Base-by-base conservation (phyloP, 106 monocot genomes). In the Dendrobium chrysotoxum region DNA sequence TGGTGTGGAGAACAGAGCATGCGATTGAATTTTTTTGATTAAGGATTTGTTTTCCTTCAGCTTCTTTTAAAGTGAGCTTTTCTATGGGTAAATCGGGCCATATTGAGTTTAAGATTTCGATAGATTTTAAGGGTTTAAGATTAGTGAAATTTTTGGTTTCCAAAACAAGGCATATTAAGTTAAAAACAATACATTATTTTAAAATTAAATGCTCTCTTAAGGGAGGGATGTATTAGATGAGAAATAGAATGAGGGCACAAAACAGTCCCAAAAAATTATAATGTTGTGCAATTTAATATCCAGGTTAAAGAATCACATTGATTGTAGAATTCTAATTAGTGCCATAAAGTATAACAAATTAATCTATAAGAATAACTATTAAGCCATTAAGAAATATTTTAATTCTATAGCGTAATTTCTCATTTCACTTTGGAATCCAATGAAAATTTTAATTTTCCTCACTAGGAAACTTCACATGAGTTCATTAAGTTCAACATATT, bases 401-500 rank as follows among this genome's bases (percentile, higher is more conserved):
- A 30, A 30, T 30, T 10, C 13, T 70, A 30, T 28, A 16, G 31
- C 9, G 15, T 2, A 70, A 30, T 30, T 30, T 31, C 15, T 35
- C 13, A 71, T 17, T 74, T 74, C 39, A 74, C 4, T 74, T 74
- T 74, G 28, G n/a, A 74, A 74, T 18, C 18, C 21, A 74, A 74
- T 40, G 21, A 21, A 21, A 21, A 17, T 0, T 11, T 38, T 72
- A 1, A 31, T 93, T 92, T 66, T 96, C 96, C 68, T 96, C 96
- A 75, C 96, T 96, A 50, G 53, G 87, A 72, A 31, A 80, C 80
- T 74, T 91, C 90, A 86, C 96, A 96, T 39, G 91, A 40, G 79
- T 93, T 93, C 91, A 96, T 93, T 75, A 96, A 80, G 76, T 87
- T 87, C 76, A 96, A 82, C 47, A 91, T 93, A 53, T 78, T 83